Evolutionary conservation across 2,329 filamentous ascomycete genomes (phyloP).

Genomic region (Dactylellina cionopaga): DNA sequence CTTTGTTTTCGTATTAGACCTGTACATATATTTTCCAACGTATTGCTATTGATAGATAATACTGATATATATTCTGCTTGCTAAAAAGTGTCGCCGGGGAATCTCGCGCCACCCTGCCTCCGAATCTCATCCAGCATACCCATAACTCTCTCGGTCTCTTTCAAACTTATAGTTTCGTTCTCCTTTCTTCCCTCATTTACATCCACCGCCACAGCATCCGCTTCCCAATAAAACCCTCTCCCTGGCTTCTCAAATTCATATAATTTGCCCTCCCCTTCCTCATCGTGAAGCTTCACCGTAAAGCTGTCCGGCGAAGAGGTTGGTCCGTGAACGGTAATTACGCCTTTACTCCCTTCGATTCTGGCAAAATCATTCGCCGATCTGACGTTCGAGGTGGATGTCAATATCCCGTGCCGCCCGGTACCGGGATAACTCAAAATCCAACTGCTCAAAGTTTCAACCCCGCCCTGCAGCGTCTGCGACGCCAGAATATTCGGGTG

Average conservation of each 20-base stretch:
- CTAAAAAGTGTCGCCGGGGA: slow-evolving; percentile 51
- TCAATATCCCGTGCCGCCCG: slow-evolving; percentile 62
- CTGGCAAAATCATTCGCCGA: slow-evolving; percentile 58
- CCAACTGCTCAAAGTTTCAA: slow-evolving; percentile 60
- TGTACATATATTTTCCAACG: background rate
- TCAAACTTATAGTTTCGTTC: slow-evolving; percentile 63
- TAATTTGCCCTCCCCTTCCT: slow-evolving; percentile 57
- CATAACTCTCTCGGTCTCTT: slow-evolving; percentile 64
- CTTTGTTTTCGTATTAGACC: too few species aligned
- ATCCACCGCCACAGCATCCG: slow-evolving; percentile 62
- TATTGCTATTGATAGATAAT: background rate
- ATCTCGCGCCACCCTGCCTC: slow-evolving; percentile 58
- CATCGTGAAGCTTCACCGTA: slow-evolving; percentile 59
- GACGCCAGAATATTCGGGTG: slow-evolving; percentile 60
- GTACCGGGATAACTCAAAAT: slow-evolving; percentile 62
- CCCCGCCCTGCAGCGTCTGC: slow-evolving; percentile 60
- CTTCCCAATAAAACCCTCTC: slow-evolving; percentile 64
- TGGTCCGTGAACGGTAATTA: slow-evolving; percentile 60
- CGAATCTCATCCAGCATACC: slow-evolving; percentile 65
- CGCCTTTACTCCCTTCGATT: slow-evolving; percentile 62
- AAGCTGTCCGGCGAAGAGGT: slow-evolving; percentile 60
- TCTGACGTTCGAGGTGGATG: slow-evolving; percentile 59
- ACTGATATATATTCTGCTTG: background rate
- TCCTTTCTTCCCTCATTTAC: slow-evolving; percentile 61
- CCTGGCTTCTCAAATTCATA: slow-evolving; percentile 61